Base-by-base conservation (phyloP, 805 yeast species). In the Lipomyces lipofer region DNA sequence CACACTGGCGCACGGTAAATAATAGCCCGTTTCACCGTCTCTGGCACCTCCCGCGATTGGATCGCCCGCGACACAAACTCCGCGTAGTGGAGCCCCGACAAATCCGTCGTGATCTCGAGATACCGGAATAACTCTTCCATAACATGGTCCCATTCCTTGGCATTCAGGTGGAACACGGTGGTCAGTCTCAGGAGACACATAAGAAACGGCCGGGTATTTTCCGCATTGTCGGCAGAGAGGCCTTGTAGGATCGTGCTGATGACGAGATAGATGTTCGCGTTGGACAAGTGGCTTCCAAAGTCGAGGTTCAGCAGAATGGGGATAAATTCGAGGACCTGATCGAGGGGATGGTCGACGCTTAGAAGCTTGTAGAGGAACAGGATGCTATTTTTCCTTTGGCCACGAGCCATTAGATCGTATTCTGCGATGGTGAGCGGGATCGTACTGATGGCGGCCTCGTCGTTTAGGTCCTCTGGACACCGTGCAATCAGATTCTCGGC, bases 101-200 rank as follows among this genome's bases (percentile, higher is more conserved):
- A 10, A 8, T 43, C 39, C 29, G 28, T 27, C 43, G 32, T 40
- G n/a, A 6, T 15, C n/a, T 49, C 47, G 22, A 49, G 8, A 21
- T 17, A 17, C n/a, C 48, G 29, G 19, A 49, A 49, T 12, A 49
- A 17, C 19, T 30, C 28, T 12, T 30, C 29, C 22, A 29, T 12
- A 33, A 49, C n/a, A 21, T 49, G 48, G 12, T 49, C 52, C 7
- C 52, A 35, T 19, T 49, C 52, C n/a, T 33, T 43, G 17, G n/a
- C 27, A 19, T 17, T 42, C 12, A 49, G 30, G 8, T 30, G 36
- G 29, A 39, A 33, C 19, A 17, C 40, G 4, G n/a, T 17, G 22
- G 19, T 6, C 17, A 49, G 29, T 2, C 42, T 13, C 33, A 32
- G 19, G 15, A 49, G 19, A 19, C 50, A 49, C 40, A 27, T 8